Evolutionary conservation across 306 rosid genomes (phyloP), one percentile per base, ranked within the genome.

Genomic region (Glycyrrhiza uralensis): DNA sequence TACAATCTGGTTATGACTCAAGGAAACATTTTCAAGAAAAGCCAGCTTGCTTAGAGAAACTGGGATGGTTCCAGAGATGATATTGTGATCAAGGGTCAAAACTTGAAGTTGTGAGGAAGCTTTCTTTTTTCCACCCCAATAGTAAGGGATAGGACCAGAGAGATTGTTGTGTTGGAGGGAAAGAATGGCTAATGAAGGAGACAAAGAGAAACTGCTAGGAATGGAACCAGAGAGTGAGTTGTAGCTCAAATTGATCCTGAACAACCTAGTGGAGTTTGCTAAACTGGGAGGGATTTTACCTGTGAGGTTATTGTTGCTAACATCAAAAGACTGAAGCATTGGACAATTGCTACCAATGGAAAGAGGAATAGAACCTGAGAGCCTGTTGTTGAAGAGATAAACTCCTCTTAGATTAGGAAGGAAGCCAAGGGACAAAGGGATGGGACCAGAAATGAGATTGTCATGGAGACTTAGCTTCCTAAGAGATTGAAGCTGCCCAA

Each of bases 361-460:
- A 77, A 88, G 81, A 64, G 97, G 96, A 47, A 91, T 69, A 54
- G 89, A 85, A 51, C 99, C 97, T 9, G 99, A 89, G 71, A 94
- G 87, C 59, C 79, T 81, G 74, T 94, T 94, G 29, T 94, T 88
- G 87, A 94, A 94, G 77, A 94, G 97, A 72, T 94, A 85, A 60
- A 94, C 80, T 28, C 99, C 99, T 91, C 96, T 89, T 39, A 94
- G 91, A 74, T 88, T 80, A 13, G 87, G 89, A 54, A 94, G 90
- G 28, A 79, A 80, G 4, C 96, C 97, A 13, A 94, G 83, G 44
- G 96, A 79, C 36, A 20, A 52, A 64, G 97, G 99, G 32, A 94
- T 62, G 33, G 83, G 51, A 42, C 96, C 99, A 15, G 79, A 39
- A 45, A 94, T 64, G 17, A 51, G 60, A 59, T 94, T 94, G 68